These are phyloP conservation scores for peach (Prunus persica) DNA, from an alignment of 306 rosid genomes.

Conservation along the genomic window DNA sequence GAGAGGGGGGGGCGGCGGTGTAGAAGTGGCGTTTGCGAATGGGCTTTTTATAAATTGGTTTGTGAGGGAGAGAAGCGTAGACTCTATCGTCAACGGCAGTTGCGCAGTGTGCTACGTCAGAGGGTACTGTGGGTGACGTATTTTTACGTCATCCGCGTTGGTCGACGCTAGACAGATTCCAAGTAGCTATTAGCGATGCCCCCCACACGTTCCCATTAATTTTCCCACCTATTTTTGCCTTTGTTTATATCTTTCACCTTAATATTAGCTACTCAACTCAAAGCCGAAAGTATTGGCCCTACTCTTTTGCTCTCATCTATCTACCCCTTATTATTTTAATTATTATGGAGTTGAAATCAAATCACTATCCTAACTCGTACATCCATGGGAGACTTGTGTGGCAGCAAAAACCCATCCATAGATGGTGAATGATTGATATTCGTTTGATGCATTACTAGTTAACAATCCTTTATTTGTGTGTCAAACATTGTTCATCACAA, in stretches of 20 bases:
- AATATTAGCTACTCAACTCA: neutral
- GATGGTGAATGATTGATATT: too few relatives aligned
- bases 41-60: neutral
- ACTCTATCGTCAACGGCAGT: constrained; percentile 67
- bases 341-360: too few relatives aligned
- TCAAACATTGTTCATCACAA: too few relatives aligned
- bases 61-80: constrained; percentile 18
- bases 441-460: too few relatives aligned
- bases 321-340: too few relatives aligned
- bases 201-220: constrained; percentile 1
- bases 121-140: constrained; percentile 42
- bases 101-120: constrained; percentile 56
- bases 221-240: neutral
- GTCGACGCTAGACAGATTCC: constrained; percentile 37
- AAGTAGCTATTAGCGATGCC: constrained; percentile 1
- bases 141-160: constrained; percentile 26
- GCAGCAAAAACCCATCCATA: too few relatives aligned
- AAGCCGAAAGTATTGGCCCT: neutral
- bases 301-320: neutral
- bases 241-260: neutral
- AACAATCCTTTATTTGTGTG: too few relatives aligned
- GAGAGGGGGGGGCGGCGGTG: constrained; percentile 8
- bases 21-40: neutral
- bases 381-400: too few relatives aligned
- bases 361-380: too few relatives aligned